phyloP scores from a whole-genome alignment of 345 rosid genomes.

The Gossypium turneri region DNA sequence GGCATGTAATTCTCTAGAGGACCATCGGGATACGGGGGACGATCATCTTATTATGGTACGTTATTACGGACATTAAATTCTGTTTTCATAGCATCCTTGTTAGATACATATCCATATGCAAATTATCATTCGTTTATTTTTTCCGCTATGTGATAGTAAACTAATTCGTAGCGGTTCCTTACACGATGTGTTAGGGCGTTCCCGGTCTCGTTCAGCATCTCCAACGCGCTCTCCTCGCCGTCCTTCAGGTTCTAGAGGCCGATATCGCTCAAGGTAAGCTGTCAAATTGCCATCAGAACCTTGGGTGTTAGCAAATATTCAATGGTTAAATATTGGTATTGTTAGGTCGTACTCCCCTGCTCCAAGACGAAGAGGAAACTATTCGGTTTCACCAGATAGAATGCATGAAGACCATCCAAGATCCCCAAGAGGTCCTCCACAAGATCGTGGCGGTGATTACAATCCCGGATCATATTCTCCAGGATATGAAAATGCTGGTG shows the following conservation, averaged over 20 bases:
- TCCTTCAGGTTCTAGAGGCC: constrained; percentile 63
- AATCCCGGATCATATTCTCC: constrained; percentile 64
- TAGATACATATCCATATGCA: neutral
- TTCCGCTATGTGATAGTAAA: neutral
- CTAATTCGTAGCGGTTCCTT: constrained; percentile 2
- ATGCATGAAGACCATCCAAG: constrained; percentile 57
- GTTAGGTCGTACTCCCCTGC: constrained; percentile 84
- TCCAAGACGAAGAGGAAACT: constrained; percentile 51
- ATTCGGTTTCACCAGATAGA: constrained; percentile 73
- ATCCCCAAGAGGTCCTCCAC: constrained; percentile 76
- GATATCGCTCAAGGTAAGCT: constrained; percentile 78
- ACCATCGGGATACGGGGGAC: constrained; percentile 61
- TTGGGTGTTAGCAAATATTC: neutral
- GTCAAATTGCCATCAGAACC: constrained; percentile 1
- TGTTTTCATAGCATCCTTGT: neutral
- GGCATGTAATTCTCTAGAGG: constrained; percentile 45
- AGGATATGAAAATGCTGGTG: constrained; percentile 43
- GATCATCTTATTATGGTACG: constrained; percentile 64
- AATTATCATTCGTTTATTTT: neutral
- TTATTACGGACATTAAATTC: neutral
- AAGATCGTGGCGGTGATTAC: constrained; percentile 47
- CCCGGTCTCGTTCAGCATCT: constrained; percentile 77
- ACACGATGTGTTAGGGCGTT: constrained; percentile 49
- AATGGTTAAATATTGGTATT: neutral
- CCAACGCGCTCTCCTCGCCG: constrained; percentile 68